Base-by-base conservation (phyloP, 176 grass and related monocot genomes). In the Calamus simplicifolius region DNA sequence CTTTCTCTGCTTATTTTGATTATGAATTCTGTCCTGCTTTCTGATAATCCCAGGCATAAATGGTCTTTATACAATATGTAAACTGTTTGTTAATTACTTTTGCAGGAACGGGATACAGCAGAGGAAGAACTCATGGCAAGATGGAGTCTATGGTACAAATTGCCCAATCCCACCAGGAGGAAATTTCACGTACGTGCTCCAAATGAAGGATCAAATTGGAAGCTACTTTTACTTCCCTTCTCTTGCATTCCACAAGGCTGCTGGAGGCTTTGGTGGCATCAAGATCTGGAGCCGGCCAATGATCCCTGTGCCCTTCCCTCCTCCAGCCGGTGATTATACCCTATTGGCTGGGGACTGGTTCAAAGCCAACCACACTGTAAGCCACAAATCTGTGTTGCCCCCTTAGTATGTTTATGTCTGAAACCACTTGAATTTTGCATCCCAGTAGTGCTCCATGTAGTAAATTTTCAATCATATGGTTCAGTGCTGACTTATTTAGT, bases 141-240 rank as follows among this genome's bases (percentile, higher is more conserved):
- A 96, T 48, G 91, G 91, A 4, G 83, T 96, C 14, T 82, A 58
- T 7, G 91, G 91, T 0, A 96, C 91, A 55, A 90, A 82, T 61
- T 96, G 91, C 83, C 91, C 86, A 1, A 96, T 96, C 55, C 91
- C 86, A 12, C 75, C 86, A 0, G 80, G 91, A 56, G 52, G 4
- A 56, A 96, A 96, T 75, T 96, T 90, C 83, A 96, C 86, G 48
- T 96, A 87, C 68, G 70, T 80, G 55, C 66, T 90, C 48, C 91
- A 96, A 79, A 58, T 68, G 52, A 96, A 96, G 77, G 91, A 96
- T 73, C 91, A 90, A 77, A 96, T 96, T 27, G 91, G 91, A 65
- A 85, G 79, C 54, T 90, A 87, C 69, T 96, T 62, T 71, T 96
- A 96, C 77, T 96, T 96, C 83, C 91, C 86, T 18, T 96, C 91